A percentile compares a stretch with the other conserved stretches of the same genome.
These are phyloP conservation scores for Mrakia blollopis DNA, from an alignment of 768 basidiomycete species.

Conservation along the genomic window DNA sequence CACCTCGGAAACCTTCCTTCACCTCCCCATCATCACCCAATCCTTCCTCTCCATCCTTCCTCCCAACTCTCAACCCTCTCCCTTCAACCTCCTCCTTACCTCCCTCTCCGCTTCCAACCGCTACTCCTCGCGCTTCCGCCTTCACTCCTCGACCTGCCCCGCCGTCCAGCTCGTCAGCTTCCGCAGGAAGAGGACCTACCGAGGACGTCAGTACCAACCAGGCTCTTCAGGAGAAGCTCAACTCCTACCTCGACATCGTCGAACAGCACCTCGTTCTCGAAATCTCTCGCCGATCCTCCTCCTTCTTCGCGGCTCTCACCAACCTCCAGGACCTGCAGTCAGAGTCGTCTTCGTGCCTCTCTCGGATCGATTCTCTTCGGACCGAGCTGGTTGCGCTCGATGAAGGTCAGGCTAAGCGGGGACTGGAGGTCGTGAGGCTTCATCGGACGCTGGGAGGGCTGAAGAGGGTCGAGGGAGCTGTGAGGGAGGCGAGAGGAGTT, in stretches of 20 bases:
- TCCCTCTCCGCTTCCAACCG: slow-evolving; percentile 27
- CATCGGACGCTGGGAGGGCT: slow-evolving; percentile 53
- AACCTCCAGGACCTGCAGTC: slow-evolving; percentile 89
- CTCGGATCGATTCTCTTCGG: slow-evolving; percentile 68
- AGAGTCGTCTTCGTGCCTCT: slow-evolving; percentile 76
- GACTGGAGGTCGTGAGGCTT: slow-evolving; percentile 64
- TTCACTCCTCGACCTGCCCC: slow-evolving; percentile 3
- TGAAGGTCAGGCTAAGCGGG: slow-evolving; percentile 67
- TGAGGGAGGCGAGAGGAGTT: slow-evolving; percentile 62
- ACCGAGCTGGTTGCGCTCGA: slow-evolving; percentile 69
- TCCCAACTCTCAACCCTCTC: slow-evolving; percentile 24
- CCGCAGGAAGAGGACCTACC: slow-evolving; percentile 5
- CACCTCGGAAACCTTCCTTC: slow-evolving; percentile 1
- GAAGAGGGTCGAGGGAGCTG: slow-evolving; percentile 57
- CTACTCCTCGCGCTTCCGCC: slow-evolving; percentile 7
- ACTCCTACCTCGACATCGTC: slow-evolving; percentile 84
- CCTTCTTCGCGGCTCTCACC: slow-evolving; percentile 92
- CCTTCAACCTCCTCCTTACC: slow-evolving; percentile 1
- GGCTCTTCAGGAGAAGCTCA: slow-evolving; percentile 81
- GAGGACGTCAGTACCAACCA: slow-evolving; percentile 43
- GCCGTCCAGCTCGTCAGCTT: neutral
- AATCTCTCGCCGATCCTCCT: slow-evolving; percentile 80
- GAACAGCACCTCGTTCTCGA: slow-evolving; percentile 92
- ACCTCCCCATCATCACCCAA: neutral
- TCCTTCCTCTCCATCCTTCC: slow-evolving; percentile 15